These are phyloP conservation scores for Suhomyces emberorum DNA, from an alignment of 805 yeast species.

Conservation along the genomic window DNA sequence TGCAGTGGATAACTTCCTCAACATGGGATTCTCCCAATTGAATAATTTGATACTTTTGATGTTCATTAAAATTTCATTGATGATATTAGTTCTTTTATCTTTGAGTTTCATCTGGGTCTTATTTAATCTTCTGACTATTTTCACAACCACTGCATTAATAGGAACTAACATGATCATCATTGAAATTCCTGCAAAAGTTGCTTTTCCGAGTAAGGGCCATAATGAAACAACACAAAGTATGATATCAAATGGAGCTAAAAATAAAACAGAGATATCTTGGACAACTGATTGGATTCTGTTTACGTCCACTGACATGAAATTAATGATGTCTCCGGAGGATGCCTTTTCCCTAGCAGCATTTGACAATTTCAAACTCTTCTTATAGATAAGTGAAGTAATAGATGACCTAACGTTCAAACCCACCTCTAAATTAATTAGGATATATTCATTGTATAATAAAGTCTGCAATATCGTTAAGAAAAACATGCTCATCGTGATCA, in stretches of 20 bases:
- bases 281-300: conserved; percentile 19
- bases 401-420: conserved; percentile 44
- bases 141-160: conserved; percentile 18
- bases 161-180: conserved; percentile 18
- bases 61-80: conserved; percentile 20
- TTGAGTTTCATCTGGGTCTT: conserved; percentile 17
- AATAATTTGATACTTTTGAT: conserved; percentile 26
- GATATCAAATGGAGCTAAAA: conserved; percentile 52
- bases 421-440: conserved; percentile 50
- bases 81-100: conserved; percentile 19
- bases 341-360: conserved; percentile 27
- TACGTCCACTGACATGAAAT: conserved; percentile 22
- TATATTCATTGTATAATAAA: conserved; percentile 64
- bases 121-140: conserved; percentile 42
- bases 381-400: conserved; percentile 20
- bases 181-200: conserved; percentile 19
- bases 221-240: conserved; percentile 17
- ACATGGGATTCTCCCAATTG: conserved; percentile 27
- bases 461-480: conserved; percentile 58
- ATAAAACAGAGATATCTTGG: conserved; percentile 46
- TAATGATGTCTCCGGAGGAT: conserved; percentile 23
- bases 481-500: conserved; percentile 65
- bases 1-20: conserved; percentile 15
- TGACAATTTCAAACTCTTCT: conserved; percentile 19
- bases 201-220: conserved; percentile 20